A percentile compares a stretch with the other conserved stretches of the same genome.
Conservation (phyloP, 2,329 filamentous ascomycete species). For the Lecanicillium sp. region DNA sequence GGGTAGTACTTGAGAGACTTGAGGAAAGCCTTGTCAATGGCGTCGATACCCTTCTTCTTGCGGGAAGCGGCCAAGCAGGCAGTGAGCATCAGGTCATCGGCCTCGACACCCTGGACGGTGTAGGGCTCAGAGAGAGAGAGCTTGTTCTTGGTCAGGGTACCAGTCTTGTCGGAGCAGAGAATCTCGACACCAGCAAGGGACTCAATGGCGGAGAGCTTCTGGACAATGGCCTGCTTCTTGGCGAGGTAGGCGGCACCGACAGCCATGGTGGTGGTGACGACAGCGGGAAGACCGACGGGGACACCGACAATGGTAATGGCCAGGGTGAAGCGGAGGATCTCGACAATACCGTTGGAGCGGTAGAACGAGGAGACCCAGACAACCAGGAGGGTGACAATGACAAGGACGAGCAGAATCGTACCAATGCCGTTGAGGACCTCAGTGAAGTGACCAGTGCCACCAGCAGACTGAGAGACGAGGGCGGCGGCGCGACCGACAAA, state of each 20-base stretch:
- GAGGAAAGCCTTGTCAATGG: slow-evolving; percentile 91
- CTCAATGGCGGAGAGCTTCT: slow-evolving; percentile 88
- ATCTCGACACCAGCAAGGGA: slow-evolving; percentile 89
- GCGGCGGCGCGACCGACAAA: slow-evolving; percentile 86
- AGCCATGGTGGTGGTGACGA: slow-evolving; percentile 92
- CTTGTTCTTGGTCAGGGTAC: slow-evolving; percentile 92
- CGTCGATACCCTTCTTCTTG: slow-evolving; percentile 94
- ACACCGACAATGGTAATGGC: slow-evolving; percentile 90
- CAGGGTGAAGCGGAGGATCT: slow-evolving; percentile 76
- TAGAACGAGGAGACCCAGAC: slow-evolving; percentile 88
- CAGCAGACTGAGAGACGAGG: slow-evolving; percentile 69
- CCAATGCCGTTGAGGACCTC: slow-evolving; percentile 85
- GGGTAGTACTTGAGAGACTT: slow-evolving; percentile 80
- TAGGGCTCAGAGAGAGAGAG: slow-evolving; percentile 80
- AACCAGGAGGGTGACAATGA: slow-evolving; percentile 70
- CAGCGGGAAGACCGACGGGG: slow-evolving; percentile 84
- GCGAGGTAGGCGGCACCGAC: slow-evolving; percentile 87
- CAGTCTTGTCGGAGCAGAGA: slow-evolving; percentile 90
- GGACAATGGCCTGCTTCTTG: slow-evolving; percentile 88
- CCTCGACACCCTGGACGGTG: slow-evolving; percentile 72
- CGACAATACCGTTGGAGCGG: slow-evolving; percentile 71
- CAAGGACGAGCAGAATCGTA: slow-evolving; percentile 65
- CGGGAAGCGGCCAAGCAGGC: slow-evolving; percentile 83
- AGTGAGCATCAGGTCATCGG: slow-evolving; percentile 86
- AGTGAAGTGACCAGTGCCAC: slow-evolving; percentile 78